phyloP scores from a whole-genome alignment of 257 asterid genomes.

The Ballota nigra region DNA sequence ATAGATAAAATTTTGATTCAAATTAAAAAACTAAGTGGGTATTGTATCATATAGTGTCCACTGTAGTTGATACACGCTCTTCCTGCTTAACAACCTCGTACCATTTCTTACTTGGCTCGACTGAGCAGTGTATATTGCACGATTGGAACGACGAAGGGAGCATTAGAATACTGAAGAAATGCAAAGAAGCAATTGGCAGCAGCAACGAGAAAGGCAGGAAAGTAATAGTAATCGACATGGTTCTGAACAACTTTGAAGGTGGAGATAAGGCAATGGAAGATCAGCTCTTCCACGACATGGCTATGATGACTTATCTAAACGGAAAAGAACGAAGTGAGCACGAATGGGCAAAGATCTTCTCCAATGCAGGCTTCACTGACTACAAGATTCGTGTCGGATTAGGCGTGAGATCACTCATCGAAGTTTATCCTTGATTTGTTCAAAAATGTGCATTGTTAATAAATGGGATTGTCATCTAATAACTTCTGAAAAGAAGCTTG shows the following conservation, averaged over 20 bases:
- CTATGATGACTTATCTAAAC: conserved; percentile 20
- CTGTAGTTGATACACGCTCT: no score
- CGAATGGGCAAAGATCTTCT: conserved; percentile 30
- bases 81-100: no score
- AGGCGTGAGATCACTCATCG: no score
- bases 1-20: no score
- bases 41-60: no score
- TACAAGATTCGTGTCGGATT: neutral
- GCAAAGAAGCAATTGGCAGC: conserved; percentile 31
- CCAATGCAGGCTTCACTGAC: no score
- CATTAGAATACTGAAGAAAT: conserved; percentile 30
- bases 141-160: conserved; percentile 34
- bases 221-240: conserved; percentile 28
- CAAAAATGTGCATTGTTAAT: no score
- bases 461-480: neutral
- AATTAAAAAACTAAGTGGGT: no score
- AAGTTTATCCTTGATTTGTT: neutral
- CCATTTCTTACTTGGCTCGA: neutral
- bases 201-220: conserved; percentile 21
- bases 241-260: conserved; percentile 16
- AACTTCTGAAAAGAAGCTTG: neutral
- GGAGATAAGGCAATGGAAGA: conserved; percentile 11
- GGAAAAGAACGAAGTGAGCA: conserved; percentile 28
- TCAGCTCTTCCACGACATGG: conserved; percentile 11
- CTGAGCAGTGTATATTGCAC: conserved; percentile 32